Conservation (phyloP, 257 asterid genomes). For the Paulownia fortunei region DNA sequence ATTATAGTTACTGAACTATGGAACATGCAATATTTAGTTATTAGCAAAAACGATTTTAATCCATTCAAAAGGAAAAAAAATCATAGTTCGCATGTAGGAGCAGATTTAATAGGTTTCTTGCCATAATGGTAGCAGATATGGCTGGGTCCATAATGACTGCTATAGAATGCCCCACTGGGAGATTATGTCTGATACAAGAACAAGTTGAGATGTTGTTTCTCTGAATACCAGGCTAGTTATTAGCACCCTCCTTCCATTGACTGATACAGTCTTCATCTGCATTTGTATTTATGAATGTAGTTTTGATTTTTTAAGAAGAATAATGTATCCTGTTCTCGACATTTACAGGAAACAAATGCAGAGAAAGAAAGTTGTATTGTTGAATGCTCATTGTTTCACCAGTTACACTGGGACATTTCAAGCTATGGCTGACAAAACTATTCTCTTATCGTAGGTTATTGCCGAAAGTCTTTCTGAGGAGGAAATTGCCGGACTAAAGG, state of each 20-base stretch:
- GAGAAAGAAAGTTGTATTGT: neutral
- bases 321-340: neutral
- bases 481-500: conserved; percentile 88
- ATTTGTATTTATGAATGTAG: neutral
- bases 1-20: neutral
- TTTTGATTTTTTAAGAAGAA: neutral
- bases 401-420: neutral
- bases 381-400: neutral
- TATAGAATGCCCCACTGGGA: no score
- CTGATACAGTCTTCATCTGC: neutral
- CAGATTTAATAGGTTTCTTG: no score
- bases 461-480: conserved; percentile 89
- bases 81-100: no score
- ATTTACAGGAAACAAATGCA: neutral
- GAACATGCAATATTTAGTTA: neutral
- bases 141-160: no score
- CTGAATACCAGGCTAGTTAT: no score
- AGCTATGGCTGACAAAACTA: conserved; percentile 1
- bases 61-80: neutral
- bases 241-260: neutral
- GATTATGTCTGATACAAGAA: no score
- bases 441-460: conserved; percentile 57
- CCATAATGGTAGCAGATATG: no score
- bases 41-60: neutral
- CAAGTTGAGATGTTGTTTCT: neutral